These are phyloP conservation scores for Aureobasidium sp. DNA, from an alignment of 2,329 filamentous ascomycete genomes.

Conservation along the genomic window DNA sequence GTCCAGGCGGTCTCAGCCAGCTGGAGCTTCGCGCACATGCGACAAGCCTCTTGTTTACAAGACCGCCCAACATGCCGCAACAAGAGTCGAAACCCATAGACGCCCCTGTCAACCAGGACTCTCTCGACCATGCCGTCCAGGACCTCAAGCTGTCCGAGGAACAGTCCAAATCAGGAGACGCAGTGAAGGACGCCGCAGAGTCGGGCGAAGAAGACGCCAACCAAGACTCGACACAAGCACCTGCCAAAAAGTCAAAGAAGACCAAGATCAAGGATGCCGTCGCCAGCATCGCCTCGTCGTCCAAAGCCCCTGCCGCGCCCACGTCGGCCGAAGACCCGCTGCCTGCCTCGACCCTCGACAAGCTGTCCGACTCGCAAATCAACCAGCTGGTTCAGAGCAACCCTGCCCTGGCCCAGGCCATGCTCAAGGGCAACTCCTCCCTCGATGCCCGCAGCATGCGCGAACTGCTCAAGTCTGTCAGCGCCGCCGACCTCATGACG, in stretches of 20 bases:
- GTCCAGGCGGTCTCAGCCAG: neutral
- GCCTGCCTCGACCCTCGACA: slow-evolving; percentile 13
- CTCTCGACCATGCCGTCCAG: slow-evolving; percentile 36
- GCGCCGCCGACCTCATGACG: slow-evolving; percentile 65
- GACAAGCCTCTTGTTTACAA: neutral
- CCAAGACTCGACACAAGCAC: slow-evolving; percentile 24
- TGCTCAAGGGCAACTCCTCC: neutral
- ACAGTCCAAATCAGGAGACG: slow-evolving; percentile 22
- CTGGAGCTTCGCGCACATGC: neutral
- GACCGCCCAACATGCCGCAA: slow-evolving; percentile 37
- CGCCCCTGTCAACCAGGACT: slow-evolving; percentile 43
- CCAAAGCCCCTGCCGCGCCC: slow-evolving; percentile 14
- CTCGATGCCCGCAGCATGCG: slow-evolving; percentile 23
- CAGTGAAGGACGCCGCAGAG: slow-evolving; percentile 18
- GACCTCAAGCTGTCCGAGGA: slow-evolving; percentile 40
- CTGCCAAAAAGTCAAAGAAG: slow-evolving; percentile 57
- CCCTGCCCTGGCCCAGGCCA: slow-evolving; percentile 15
- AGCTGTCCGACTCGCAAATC: slow-evolving; percentile 17
- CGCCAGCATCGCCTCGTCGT: slow-evolving; percentile 14
- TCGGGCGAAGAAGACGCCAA: neutral
- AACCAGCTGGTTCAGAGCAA: slow-evolving; percentile 16
- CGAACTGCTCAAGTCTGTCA: slow-evolving; percentile 54
- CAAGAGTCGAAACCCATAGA: slow-evolving; percentile 60
- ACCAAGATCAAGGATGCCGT: slow-evolving; percentile 44
- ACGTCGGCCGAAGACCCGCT: slow-evolving; percentile 16